A percentile compares a stretch with the other conserved stretches of the same genome.
phyloP scores from a whole-genome alignment of 2,329 filamentous ascomycete genomes.

The Scytalidium sp. region DNA sequence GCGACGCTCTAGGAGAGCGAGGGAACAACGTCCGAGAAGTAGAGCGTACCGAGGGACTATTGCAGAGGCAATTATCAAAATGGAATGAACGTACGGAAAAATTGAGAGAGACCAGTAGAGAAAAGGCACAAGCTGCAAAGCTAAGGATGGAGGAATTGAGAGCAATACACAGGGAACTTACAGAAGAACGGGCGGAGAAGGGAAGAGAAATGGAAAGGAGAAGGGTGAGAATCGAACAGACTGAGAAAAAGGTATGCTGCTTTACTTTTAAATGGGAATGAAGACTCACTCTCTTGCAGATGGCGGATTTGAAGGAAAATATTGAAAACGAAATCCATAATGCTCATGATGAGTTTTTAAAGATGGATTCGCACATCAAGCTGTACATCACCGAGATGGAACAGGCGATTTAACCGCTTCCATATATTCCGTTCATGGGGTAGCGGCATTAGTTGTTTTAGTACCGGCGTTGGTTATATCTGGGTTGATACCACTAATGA shows the following conservation, averaged over 20 bases:
- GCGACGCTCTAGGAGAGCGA: constrained; percentile 82
- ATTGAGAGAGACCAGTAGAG: constrained; percentile 73
- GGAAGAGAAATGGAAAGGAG: constrained; percentile 88
- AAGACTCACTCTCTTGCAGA: constrained; percentile 53
- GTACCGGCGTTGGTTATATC: constrained; percentile 29
- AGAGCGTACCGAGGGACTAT: constrained; percentile 79
- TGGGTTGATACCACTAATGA: constrained; percentile 18
- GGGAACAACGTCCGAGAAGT: constrained; percentile 89
- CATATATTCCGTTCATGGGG: constrained; percentile 9
- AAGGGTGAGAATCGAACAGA: constrained; percentile 93
- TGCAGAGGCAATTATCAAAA: constrained; percentile 80
- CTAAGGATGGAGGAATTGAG: constrained; percentile 88
- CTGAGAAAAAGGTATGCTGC: constrained; percentile 85
- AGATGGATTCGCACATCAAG: constrained; percentile 96
- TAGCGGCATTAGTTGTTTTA: constrained; percentile 5
- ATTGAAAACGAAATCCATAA: constrained; percentile 92
- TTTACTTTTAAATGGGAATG: neutral
- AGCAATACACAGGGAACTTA: constrained; percentile 73
- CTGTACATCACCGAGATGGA: constrained; percentile 99
- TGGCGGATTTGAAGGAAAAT: constrained; percentile 95
- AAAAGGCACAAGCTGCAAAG: constrained; percentile 78
- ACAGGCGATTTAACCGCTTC: constrained; percentile 58
- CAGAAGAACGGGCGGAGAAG: constrained; percentile 82
- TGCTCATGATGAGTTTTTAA: constrained; percentile 91
- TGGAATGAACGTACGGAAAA: constrained; percentile 86